phyloP scores from a whole-genome alignment of 192 early-diverging fungal species.

The Lobosporangium transversale region DNA sequence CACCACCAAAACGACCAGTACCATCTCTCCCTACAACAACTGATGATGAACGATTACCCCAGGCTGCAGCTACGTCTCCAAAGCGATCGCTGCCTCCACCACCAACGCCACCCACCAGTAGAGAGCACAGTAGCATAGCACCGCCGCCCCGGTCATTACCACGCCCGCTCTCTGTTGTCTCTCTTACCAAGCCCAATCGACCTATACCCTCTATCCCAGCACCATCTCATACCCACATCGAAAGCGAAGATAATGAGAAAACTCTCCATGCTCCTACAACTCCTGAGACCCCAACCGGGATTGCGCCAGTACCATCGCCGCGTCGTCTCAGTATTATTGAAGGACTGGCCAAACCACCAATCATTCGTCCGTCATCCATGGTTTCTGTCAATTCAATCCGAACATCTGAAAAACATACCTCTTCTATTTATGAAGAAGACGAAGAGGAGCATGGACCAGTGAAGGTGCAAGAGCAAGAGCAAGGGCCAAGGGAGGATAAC shows the following conservation, averaged over 20 bases:
- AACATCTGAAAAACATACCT: background rate
- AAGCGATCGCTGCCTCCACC: constrained; percentile 20
- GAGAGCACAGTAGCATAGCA: no score
- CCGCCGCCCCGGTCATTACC: no score
- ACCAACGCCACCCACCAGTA: constrained; percentile 5
- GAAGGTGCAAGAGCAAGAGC: no score
- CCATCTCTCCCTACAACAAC: constrained; percentile 3
- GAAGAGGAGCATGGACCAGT: no score
- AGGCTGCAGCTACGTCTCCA: constrained; percentile 1
- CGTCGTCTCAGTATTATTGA: constrained; percentile 6
- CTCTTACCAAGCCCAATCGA: constrained; percentile 4
- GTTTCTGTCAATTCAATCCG: background rate
- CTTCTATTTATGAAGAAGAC: background rate
- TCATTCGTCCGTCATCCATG: constrained; percentile 2
- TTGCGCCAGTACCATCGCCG: background rate
- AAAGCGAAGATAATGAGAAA: background rate
- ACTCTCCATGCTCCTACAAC: background rate
- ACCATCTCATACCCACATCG: background rate
- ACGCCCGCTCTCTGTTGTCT: background rate
- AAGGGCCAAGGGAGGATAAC: no score
- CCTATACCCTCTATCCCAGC: constrained; percentile 3
- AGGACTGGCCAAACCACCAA: constrained; percentile 15
- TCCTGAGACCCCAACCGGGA: background rate
- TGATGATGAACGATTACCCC: background rate
- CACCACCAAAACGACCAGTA: constrained; percentile 16